phyloP scores from a whole-genome alignment of 495 filamentous ascomycete species.

The Aspergillus nanangensis region DNA sequence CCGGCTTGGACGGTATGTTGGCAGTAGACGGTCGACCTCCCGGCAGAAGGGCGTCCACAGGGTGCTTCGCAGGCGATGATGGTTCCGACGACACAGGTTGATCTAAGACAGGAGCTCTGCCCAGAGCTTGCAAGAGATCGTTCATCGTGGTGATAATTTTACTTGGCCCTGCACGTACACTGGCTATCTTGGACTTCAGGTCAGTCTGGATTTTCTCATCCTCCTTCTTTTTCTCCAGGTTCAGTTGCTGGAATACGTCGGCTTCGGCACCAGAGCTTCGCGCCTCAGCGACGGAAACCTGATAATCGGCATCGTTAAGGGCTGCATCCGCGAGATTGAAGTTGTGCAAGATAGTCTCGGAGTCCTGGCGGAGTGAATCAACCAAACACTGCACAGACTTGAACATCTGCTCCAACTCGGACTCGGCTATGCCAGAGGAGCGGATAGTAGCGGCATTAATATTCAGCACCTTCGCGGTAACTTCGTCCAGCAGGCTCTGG shows the following conservation, averaged over 20 bases:
- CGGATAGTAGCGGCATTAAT: conserved; percentile 31
- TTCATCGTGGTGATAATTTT: conserved; percentile 29
- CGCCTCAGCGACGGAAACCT: conserved; percentile 49
- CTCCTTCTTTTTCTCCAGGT: conserved; percentile 48
- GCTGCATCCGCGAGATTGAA: conserved; percentile 45
- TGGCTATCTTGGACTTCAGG: conserved; percentile 41
- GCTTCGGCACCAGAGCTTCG: conserved; percentile 40
- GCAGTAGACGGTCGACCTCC: conserved; percentile 16
- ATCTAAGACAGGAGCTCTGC: conserved; percentile 24
- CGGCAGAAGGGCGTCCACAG: conserved; percentile 14
- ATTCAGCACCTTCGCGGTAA: conserved; percentile 33
- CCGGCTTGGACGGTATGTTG: conserved; percentile 6
- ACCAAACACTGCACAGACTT: conserved; percentile 38
- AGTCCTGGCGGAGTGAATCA: conserved; percentile 39
- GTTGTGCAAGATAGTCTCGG: conserved; percentile 46
- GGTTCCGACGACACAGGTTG: conserved; percentile 9
- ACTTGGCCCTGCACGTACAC: conserved; percentile 39
- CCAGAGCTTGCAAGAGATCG: conserved; percentile 24
- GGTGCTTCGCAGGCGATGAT: conserved; percentile 10
- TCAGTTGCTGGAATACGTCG: conserved; percentile 39
- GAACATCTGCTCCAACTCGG: conserved; percentile 42
- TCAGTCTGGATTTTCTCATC: conserved; percentile 45
- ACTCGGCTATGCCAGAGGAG: conserved; percentile 27
- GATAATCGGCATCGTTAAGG: conserved; percentile 51
- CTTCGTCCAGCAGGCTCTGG: conserved; percentile 47